Base-by-base conservation (phyloP, 2,329 filamentous ascomycete species). In the Beauveria medogensis region DNA sequence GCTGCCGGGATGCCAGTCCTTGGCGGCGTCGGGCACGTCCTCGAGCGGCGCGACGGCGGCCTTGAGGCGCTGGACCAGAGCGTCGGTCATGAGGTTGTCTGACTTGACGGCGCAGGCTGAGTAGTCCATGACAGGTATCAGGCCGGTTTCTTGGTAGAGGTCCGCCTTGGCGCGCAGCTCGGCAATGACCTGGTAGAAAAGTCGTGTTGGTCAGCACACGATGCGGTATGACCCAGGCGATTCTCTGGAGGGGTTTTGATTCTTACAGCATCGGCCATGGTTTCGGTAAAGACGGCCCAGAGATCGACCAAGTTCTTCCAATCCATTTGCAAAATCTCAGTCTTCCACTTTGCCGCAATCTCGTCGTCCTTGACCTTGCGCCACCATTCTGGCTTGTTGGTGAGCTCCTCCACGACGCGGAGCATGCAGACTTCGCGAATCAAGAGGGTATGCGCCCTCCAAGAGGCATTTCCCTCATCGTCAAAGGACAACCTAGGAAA, bases 1-100 rank as follows among this genome's bases (percentile, higher is more conserved):
- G 0, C 81, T 84, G 2, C 78, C 74, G 0, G 85, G 86, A 69
- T 88, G 83, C 78, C 81, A 89, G 69, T 88, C 85, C 64, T 81
- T 79, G 40, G 74, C 55, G 0, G 72, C 59, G 7, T 81, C 78
- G 0, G 80, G 78, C 1, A 81, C 74, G 20, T 80, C 69, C 62
- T 87, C 80, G 2, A 90, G 72, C 0, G 68, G 68, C 1, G 69
- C 68, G 37, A 82, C 77, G 1, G 75, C 78, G 3, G 67, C 64
- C 30, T 67, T 73, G 3, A 89, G 72, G 1, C 72, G 69, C 1
- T 77, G 18, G 5, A 62, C 59, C 3, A 68, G 58, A 6, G 65
- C 61, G 2, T 55, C 47, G 3, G 61, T 28, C 14, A 69, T 28
- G 8, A 64, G 48, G n/a, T 20, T 65, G 53, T 76, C 74, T 0